phyloP scores from a whole-genome alignment of 306 rosid species.

The Acacia melanoxylon region DNA sequence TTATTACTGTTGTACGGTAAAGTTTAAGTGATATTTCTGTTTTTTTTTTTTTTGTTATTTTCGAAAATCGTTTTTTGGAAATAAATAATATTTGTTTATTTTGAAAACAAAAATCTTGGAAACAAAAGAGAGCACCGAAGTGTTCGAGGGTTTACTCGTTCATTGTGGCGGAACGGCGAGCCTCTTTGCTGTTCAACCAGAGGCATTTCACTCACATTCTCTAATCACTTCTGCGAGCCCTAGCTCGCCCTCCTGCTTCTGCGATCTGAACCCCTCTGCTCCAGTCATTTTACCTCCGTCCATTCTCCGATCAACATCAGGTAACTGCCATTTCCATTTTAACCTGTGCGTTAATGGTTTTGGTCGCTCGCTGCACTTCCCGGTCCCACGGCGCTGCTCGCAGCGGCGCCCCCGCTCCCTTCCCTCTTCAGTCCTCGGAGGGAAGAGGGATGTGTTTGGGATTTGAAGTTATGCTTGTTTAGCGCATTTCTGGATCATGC shows the following conservation, averaged over 20 bases:
- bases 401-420: neutral
- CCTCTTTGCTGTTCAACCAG: neutral
- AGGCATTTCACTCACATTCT: neutral
- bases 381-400: neutral
- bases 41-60: too few relatives aligned
- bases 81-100: neutral
- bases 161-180: neutral
- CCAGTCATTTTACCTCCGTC: neutral
- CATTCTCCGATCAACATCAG: neutral
- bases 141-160: slow-evolving; percentile 12
- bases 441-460: neutral
- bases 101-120: neutral
- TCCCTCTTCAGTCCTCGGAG: neutral
- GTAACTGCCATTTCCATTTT: neutral
- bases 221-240: neutral
- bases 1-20: too few relatives aligned
- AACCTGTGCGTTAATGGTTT: neutral
- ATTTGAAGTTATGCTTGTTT: neutral
- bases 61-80: neutral
- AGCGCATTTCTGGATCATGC: neutral
- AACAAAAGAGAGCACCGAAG: too few relatives aligned
- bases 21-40: too few relatives aligned
- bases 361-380: neutral
- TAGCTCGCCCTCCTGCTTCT: neutral
- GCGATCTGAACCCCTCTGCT: neutral